Evolutionary conservation across 2,329 filamentous ascomycete species (phyloP).

Genomic region (Elsinoe necatrix): DNA sequence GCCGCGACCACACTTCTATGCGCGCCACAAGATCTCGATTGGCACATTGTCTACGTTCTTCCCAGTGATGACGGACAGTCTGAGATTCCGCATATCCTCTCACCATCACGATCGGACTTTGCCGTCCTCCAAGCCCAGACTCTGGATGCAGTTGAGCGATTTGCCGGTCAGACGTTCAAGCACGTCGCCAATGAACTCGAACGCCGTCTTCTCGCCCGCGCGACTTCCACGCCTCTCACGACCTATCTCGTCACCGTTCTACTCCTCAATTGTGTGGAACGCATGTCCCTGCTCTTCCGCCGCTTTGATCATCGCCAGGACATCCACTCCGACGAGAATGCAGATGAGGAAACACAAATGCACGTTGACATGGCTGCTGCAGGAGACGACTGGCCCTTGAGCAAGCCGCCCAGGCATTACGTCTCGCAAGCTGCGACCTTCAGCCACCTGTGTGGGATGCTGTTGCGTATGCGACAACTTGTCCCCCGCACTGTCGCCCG

Average conservation of each 20-base stretch:
- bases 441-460: conserved; percentile 48
- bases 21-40: conserved; percentile 33
- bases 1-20: conserved; percentile 47
- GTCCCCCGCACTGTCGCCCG: conserved; percentile 33
- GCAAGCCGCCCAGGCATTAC: conserved; percentile 44
- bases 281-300: conserved; percentile 49
- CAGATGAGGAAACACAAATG: not conserved
- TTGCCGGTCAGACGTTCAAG: conserved; percentile 45
- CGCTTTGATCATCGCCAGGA: conserved; percentile 18
- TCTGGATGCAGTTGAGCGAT: conserved; percentile 47
- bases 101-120: conserved; percentile 25
- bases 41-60: conserved; percentile 43
- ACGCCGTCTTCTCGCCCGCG: conserved; percentile 49
- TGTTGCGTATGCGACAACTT: conserved; percentile 49
- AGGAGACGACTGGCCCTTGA: conserved; percentile 41
- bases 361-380: not conserved
- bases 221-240: conserved; percentile 49
- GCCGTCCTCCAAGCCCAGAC: conserved; percentile 46
- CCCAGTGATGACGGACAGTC: conserved; percentile 27
- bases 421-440: conserved; percentile 51
- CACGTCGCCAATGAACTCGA: conserved; percentile 52
- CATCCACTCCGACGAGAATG: not conserved
- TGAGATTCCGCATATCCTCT: conserved; percentile 24
- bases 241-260: conserved; percentile 53
- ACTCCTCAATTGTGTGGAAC: conserved; percentile 50